A percentile compares a stretch with the other conserved stretches of the same genome.
phyloP scores from a whole-genome alignment of 768 basidiomycete species.

The Mycena sanguinolenta region DNA sequence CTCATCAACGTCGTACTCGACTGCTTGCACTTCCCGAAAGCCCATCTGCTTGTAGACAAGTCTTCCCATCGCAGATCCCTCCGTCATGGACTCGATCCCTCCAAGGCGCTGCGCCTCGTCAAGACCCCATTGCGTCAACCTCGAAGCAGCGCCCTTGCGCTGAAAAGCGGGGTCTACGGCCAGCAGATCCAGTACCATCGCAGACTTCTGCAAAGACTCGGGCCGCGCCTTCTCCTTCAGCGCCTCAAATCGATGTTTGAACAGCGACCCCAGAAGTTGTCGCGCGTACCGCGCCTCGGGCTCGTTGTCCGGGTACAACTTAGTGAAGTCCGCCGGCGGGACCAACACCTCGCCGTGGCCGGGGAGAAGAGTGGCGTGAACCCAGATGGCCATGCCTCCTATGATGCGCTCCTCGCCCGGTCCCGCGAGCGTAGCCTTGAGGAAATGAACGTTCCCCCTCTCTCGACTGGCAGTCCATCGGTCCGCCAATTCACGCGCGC shows the following conservation, averaged over 20 bases:
- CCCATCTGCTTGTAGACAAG: background rate
- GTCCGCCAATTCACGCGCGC: background rate
- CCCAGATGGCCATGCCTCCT: background rate
- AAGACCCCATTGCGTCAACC: background rate
- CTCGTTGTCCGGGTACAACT: background rate
- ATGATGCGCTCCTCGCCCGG: background rate
- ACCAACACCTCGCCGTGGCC: background rate
- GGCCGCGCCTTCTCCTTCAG: background rate
- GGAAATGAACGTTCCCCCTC: background rate
- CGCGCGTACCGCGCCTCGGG: background rate
- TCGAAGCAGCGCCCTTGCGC: background rate
- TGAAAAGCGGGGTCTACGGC: background rate
- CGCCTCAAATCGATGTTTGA: background rate
- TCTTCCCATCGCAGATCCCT: background rate
- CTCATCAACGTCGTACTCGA: background rate
- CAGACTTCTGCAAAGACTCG: background rate
- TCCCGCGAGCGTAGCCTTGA: background rate
- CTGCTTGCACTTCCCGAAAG: background rate
- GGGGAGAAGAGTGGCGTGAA: background rate
- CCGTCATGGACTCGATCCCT: background rate
- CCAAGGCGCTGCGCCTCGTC: background rate
- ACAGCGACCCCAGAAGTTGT: background rate
- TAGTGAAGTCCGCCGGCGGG: background rate
- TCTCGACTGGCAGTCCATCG: background rate
- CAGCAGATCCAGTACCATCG: background rate